Evolutionary conservation across 495 filamentous ascomycete species (phyloP).

Genomic region (Monascus purpureus): DNA sequence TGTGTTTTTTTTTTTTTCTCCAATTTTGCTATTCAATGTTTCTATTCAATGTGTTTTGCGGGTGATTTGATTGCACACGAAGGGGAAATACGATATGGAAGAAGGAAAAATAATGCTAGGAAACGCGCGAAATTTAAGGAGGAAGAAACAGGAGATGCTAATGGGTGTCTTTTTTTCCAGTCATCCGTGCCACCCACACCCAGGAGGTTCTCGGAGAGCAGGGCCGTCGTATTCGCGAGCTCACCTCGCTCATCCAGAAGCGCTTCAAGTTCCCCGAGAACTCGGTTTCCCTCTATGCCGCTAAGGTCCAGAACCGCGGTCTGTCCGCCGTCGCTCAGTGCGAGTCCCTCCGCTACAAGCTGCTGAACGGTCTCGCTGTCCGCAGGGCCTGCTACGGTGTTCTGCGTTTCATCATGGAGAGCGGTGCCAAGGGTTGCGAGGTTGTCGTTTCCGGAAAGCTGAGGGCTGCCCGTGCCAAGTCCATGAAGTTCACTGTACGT

Average conservation of each 20-base stretch:
- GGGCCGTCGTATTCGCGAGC: constrained; percentile 97
- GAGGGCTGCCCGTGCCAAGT: constrained; percentile 95
- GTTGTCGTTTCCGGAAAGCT: constrained; percentile 99
- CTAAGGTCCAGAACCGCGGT: constrained; percentile 99
- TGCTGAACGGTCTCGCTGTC: constrained; percentile 97
- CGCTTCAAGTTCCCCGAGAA: constrained; percentile 99
- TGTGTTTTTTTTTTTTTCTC: constrained; percentile 4
- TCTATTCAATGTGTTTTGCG: no score
- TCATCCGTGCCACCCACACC: constrained; percentile 99
- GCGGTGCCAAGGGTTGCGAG: constrained; percentile 97
- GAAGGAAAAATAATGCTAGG: background rate
- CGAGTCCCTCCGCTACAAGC: constrained; percentile 99
- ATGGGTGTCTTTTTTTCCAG: constrained; percentile 28
- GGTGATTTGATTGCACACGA: no score
- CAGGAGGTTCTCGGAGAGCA: constrained; percentile 99
- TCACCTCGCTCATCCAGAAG: constrained; percentile 99
- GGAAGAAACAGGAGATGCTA: constrained; percentile 16
- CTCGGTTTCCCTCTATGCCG: constrained; percentile 97
- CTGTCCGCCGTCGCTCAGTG: constrained; percentile 98
- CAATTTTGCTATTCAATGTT: background rate
- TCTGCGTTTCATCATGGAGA: constrained; percentile 99
- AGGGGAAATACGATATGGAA: no score
- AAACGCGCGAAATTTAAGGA: background rate
- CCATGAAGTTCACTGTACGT: constrained; percentile 98
- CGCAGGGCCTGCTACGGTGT: constrained; percentile 98